Percentiles rank a stretch among this genome's conserved stretches.
Conservation (phyloP, 129 eudicot genomes). For the Dittrichia graveolens region DNA sequence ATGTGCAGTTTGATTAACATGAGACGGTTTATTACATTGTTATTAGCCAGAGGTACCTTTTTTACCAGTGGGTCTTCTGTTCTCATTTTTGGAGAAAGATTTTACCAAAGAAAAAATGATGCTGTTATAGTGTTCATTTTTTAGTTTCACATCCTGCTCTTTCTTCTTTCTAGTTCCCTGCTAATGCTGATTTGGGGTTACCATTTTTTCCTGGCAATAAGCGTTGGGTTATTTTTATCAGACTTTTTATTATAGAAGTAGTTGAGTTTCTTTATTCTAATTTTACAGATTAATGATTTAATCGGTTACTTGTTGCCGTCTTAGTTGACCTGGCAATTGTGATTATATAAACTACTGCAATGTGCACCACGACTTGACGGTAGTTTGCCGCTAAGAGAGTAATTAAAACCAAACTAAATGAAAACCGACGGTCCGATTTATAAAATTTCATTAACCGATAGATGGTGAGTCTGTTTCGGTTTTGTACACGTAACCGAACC, state of each 20-base stretch:
- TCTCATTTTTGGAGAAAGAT: slow-evolving; percentile 30
- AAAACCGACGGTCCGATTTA: no score
- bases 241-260: not conserved
- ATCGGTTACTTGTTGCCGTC: not conserved
- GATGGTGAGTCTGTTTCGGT: no score
- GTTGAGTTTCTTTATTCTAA: not conserved
- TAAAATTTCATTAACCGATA: no score
- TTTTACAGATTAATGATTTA: not conserved
- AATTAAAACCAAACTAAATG: no score
- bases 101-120: slow-evolving; percentile 26
- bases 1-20: slow-evolving; percentile 53
- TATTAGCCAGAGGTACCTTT: slow-evolving; percentile 48
- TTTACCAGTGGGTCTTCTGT: slow-evolving; percentile 42
- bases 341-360: not conserved
- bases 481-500: no score
- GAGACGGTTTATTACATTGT: slow-evolving; percentile 31
- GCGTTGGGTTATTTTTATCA: not conserved
- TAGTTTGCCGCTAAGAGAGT: no score
- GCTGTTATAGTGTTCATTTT: slow-evolving; percentile 19
- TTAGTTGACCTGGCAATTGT: not conserved
- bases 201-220: not conserved
- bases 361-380: no score
- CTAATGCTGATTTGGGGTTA: not conserved
- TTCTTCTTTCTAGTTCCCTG: slow-evolving; percentile 1
- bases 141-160: not conserved